These are phyloP conservation scores for Hibiscus mutabilis DNA, from an alignment of 345 rosid species.

Conservation along the genomic window DNA sequence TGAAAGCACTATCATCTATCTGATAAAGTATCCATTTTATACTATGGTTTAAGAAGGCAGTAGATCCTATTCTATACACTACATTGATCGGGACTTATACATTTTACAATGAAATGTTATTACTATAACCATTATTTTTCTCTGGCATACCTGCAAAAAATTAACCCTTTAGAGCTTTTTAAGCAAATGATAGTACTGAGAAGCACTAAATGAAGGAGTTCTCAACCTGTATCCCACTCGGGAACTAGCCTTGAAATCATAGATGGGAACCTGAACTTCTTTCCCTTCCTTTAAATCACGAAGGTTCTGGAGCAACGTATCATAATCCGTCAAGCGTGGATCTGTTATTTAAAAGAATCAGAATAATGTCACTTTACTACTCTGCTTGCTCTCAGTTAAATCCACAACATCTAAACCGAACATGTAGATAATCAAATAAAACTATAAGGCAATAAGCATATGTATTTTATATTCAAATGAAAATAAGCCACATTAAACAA, in stretches of 20 bases:
- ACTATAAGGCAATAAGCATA: too few relatives aligned
- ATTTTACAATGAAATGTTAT: not conserved
- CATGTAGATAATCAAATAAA: not conserved
- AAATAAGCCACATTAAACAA: too few relatives aligned
- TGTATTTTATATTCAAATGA: too few relatives aligned
- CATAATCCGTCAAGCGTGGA: conserved; percentile 95
- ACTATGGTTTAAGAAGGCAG: not conserved
- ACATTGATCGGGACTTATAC: not conserved
- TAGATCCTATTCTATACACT: not conserved
- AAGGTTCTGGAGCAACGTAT: conserved; percentile 72
- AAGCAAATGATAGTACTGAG: conserved; percentile 11
- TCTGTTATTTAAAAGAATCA: conserved; percentile 35
- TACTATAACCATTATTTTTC: not conserved
- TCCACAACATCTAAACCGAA: not conserved
- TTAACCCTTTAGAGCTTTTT: conserved; percentile 13
- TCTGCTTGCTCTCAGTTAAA: not conserved
- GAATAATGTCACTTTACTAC: not conserved
- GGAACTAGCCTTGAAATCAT: conserved; percentile 91
- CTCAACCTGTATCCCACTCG: conserved; percentile 85
- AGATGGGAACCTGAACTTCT: conserved; percentile 74
- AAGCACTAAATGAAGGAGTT: conserved; percentile 11
- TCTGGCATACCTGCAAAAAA: conserved; percentile 7
- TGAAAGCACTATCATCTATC: not conserved
- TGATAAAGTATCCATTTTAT: not conserved
- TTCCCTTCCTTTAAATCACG: conserved; percentile 76